These are phyloP conservation scores for Saraca asoca DNA, from an alignment of 331 rosid genomes.

Conservation along the genomic window DNA sequence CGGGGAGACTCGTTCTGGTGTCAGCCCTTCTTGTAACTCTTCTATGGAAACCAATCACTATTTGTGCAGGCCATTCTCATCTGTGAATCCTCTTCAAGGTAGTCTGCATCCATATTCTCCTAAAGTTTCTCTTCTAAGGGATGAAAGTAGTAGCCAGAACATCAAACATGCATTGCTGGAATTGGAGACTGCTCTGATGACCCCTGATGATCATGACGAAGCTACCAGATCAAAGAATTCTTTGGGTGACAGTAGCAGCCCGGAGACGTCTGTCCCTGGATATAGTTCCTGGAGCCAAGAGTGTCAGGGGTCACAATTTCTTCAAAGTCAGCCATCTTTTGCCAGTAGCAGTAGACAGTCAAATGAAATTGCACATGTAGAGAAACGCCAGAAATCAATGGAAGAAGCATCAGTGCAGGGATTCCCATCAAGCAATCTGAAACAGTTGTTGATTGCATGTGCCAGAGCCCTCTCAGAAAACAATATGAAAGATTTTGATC, in stretches of 20 bases:
- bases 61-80: slow-evolving; percentile 39
- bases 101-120: slow-evolving; percentile 46
- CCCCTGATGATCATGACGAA: slow-evolving; percentile 66
- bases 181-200: slow-evolving; percentile 85
- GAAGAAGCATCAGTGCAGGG: slow-evolving; percentile 54
- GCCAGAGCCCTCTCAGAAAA: slow-evolving; percentile 74
- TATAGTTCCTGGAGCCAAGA: slow-evolving; percentile 56
- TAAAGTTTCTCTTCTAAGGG: slow-evolving; percentile 35
- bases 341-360: slow-evolving; percentile 43
- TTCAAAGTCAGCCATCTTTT: slow-evolving; percentile 52
- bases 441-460: slow-evolving; percentile 75
- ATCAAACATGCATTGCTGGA: slow-evolving; percentile 58
- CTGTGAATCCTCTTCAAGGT: slow-evolving; percentile 41
- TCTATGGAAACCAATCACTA: slow-evolving; percentile 53
- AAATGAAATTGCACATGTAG: slow-evolving; percentile 42
- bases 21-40: slow-evolving; percentile 56
- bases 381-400: slow-evolving; percentile 61
- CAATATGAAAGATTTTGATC: slow-evolving; percentile 50
- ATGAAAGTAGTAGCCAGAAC: slow-evolving; percentile 47
- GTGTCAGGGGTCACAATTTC: slow-evolving; percentile 36
- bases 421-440: slow-evolving; percentile 53
- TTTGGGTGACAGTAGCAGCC: slow-evolving; percentile 43
- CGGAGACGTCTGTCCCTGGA: slow-evolving; percentile 42
- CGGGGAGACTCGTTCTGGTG: slow-evolving; percentile 61
- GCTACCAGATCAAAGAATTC: slow-evolving; percentile 45